Conservation (phyloP, 345 rosid genomes). For the Rhodamnia rubescens region DNA sequence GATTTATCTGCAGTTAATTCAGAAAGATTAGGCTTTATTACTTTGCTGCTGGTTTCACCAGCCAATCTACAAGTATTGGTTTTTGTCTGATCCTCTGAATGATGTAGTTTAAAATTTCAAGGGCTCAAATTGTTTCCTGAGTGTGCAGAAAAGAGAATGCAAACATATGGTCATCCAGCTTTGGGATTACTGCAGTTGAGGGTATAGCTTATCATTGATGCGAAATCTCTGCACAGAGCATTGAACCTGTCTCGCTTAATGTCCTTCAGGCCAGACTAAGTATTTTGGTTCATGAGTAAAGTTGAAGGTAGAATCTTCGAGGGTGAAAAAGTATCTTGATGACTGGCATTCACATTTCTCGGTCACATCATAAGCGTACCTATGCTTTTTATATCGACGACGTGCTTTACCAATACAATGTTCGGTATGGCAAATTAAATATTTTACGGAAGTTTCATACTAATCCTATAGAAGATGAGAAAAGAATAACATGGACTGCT, state of each 20-base stretch:
- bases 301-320: not conserved
- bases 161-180: not conserved
- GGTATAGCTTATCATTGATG: not conserved
- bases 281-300: not conserved
- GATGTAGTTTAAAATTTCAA: not conserved
- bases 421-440: not conserved
- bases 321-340: not conserved
- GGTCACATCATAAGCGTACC: not conserved
- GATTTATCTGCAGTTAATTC: too few relatives aligned
- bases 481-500: not conserved
- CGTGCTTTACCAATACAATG: not conserved
- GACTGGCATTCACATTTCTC: not conserved
- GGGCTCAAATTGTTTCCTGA: not conserved
- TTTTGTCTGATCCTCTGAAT: not conserved
- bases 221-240: not conserved
- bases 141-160: not conserved
- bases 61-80: not conserved
- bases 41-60: not conserved
- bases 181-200: not conserved
- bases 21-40: not conserved
- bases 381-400: not conserved
- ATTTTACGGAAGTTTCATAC: not conserved
- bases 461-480: not conserved
- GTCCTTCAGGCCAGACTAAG: not conserved
- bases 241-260: not conserved